Base-by-base conservation (phyloP, 2,329 filamentous ascomycete genomes). In the Dryadomyces sulphureus region DNA sequence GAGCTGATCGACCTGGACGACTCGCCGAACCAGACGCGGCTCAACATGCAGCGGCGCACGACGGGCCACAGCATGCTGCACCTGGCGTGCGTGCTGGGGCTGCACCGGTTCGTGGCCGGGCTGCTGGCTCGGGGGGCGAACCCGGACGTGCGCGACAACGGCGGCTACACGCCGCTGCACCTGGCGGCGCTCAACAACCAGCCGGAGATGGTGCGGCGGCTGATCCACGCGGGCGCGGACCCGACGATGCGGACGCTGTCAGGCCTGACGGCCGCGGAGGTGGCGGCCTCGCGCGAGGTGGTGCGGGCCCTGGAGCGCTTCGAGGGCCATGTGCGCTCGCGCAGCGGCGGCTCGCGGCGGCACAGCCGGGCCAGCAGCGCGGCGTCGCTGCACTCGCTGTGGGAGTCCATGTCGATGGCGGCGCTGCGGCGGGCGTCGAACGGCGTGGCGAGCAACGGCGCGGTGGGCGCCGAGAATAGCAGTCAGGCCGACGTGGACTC, bases 41-140 rank as follows among this genome's bases (percentile, higher is more conserved):
- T 84, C 50, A 84, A 92, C 56, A 65, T 81, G 43, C 73, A 72
- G 55, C 63, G 66, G 54, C 63, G 65, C 51, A 63, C 73, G 1
- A 84, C 77, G 12, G 85, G 85, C 0, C 84, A 90, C 57, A 87
- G 83, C 1, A 81, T 93, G 72, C 72, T 93, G 50, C 85, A 92
- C 56, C 68, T 89, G 50, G 84, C 84, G 2, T 84, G 79, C 54
- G 82, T 82, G 8, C 65, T 89, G 12, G 85, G 85, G 6, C 73
- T 87, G 53, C 75, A 80, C 51, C 75, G 83, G 41, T 81, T 93
- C 52, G 84, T 84, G 43, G 83, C 83, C 12, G 84, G 80, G 25
- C 70, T 93, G 22, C 66, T 93, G 19, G 82, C 80, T 9, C 75
- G 84, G 52, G 84, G 85, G n/a, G 85, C 84, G 19, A 81, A 83